Base-by-base conservation (phyloP, 1,284 basidiomycete species). In the Microbotryum lychnidis-dioicae region DNA sequence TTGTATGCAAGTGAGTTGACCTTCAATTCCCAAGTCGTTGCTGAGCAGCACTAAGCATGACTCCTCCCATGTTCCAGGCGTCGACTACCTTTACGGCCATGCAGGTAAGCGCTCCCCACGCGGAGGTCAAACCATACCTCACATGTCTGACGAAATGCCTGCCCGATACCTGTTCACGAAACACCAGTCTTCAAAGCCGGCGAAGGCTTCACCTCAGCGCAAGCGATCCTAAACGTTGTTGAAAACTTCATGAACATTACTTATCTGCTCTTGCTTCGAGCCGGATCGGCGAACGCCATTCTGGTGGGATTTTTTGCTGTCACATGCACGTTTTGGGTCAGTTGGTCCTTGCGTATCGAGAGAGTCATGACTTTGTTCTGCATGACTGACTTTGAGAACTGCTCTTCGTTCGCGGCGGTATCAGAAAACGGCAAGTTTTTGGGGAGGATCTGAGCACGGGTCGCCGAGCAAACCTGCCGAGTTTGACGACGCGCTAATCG, bases 161-260 rank as follows among this genome's bases (percentile, higher is more conserved):
- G 5, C 27, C 12, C 29, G 74, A 86, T 54, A 80, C 86, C 62
- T 68, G 80, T 56, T 86, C 83, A 6, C 27, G 20, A 12, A 50
- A 23, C 14, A 6, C 48, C 21, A 37, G 81, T 86, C 0, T 79
- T 84, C 50, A 75, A 85, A 62, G 74, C 78, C 1, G 81, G 82
- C 23, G 81, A 86, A 62, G 91, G 91, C 0, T 96, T 94, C 76
- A 85, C 90, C 48, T 37, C 46, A 45, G 6, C 33, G 55, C 45
- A 72, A 89, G 89, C 89, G 14, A 71, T 85, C 27, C 75, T 94
- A 69, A 96, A 94, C 75, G 63, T 93, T 61, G 74, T 89, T 57
- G 92, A 96, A 75, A 87, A 84, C 0, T 57, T 82, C 20, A 73
- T 93, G 70, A 92, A 91, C 76, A 55, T 75, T 27, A 21, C 60